Evolutionary conservation across 176 grass and related monocot genomes (phyloP).

Genomic region (Luzula sylvatica): DNA sequence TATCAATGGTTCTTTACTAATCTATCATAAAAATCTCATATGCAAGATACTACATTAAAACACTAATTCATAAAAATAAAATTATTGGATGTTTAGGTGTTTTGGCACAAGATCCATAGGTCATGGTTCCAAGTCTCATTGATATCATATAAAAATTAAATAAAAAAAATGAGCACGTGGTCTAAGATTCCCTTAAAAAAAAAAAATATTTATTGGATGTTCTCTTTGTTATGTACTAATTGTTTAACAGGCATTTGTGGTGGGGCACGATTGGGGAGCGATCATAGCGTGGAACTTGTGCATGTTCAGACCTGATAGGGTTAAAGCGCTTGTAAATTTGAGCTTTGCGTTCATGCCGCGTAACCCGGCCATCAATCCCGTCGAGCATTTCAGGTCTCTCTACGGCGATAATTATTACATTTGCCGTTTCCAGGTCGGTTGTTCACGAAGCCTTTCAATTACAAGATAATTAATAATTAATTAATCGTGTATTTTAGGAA

Average conservation of each 20-base stretch:
- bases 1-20: too few relatives aligned
- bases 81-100: not conserved
- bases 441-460: too few relatives aligned
- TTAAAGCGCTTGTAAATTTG: constrained; percentile 60
- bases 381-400: constrained; percentile 37
- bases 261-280: constrained; percentile 80
- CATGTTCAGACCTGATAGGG: constrained; percentile 61
- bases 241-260: constrained; percentile 51
- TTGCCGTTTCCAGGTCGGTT: constrained; percentile 60
- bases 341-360: constrained; percentile 52
- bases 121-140: too few relatives aligned
- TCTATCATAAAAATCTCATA: too few relatives aligned
- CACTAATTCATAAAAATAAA: not conserved
- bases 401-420: constrained; percentile 80
- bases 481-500: constrained; percentile 13
- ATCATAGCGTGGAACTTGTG: constrained; percentile 69
- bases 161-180: too few relatives aligned
- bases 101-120: not conserved
- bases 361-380: constrained; percentile 19
- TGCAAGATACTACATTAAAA: not conserved
- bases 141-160: too few relatives aligned
- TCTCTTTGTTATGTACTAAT: not conserved
- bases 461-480: too few relatives aligned
- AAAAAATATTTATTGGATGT: not conserved
- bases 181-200: too few relatives aligned